Evolutionary conservation across 1,139 yeast genomes (phyloP).

Genomic region (Scheffersomyces quercinus): DNA sequence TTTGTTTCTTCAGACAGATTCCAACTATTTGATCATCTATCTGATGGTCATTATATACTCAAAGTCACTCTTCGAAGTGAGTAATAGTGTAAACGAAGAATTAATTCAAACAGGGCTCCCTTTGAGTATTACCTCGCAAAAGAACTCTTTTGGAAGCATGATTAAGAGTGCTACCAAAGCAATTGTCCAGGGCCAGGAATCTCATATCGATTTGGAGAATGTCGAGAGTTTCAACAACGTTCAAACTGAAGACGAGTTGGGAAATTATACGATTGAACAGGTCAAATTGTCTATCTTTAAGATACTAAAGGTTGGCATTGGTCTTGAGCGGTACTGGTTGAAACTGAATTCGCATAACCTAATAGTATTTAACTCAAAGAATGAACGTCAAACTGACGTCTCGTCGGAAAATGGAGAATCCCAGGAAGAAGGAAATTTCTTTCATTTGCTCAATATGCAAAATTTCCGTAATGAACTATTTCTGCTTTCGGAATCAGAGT

Average conservation of each 20-base stretch:
- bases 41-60: slow-evolving; percentile 33
- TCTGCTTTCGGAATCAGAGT: slow-evolving; percentile 27
- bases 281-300: slow-evolving; percentile 34
- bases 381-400: slow-evolving; percentile 10
- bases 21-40: slow-evolving; percentile 34
- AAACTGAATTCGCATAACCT: slow-evolving; percentile 42
- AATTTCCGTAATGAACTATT: slow-evolving; percentile 32
- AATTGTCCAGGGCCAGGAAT: slow-evolving; percentile 29
- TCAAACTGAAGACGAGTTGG: slow-evolving; percentile 31
- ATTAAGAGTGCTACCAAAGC: slow-evolving; percentile 39
- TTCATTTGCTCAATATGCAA: slow-evolving; percentile 39
- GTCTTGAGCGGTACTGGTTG: slow-evolving; percentile 36
- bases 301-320: slow-evolving; percentile 37
- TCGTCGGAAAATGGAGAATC: neutral
- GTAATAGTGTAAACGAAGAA: slow-evolving; percentile 24
- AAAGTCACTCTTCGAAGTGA: slow-evolving; percentile 33
- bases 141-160: slow-evolving; percentile 29
- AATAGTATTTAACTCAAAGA: slow-evolving; percentile 29
- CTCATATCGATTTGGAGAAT: slow-evolving; percentile 31
- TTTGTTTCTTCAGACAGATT: slow-evolving; percentile 36
- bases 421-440: slow-evolving; percentile 12
- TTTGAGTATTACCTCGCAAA: slow-evolving; percentile 25
- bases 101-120: slow-evolving; percentile 39
- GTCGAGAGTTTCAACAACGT: slow-evolving; percentile 38
- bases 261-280: slow-evolving; percentile 26